Percentiles rank a stretch among this genome's conserved stretches.
phyloP scores from a whole-genome alignment of 2,329 filamentous ascomycete species.

The Dothistroma septosporum region DNA sequence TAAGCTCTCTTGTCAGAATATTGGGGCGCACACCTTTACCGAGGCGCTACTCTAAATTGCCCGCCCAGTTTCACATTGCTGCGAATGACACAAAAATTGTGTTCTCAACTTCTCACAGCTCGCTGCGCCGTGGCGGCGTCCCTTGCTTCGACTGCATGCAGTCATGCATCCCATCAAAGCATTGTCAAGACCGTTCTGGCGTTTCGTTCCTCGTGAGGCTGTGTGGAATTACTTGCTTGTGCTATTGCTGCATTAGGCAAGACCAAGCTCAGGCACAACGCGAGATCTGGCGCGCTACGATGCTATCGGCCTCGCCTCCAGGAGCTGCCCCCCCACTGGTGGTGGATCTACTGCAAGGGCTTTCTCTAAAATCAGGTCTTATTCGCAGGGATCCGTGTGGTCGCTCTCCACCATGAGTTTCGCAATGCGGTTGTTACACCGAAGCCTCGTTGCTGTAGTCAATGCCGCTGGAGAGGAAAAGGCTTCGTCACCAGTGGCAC shows the following conservation, averaged over 20 bases:
- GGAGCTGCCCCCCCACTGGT: neutral
- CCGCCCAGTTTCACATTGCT: neutral
- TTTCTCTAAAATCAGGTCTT: constrained; percentile 6
- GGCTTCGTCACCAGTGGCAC: constrained; percentile 19
- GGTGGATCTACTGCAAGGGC: constrained; percentile 18
- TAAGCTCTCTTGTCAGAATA: neutral
- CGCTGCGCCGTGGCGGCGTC: neutral
- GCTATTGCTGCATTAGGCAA: neutral
- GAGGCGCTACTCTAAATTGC: neutral
- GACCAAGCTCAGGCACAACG: constrained; percentile 1
- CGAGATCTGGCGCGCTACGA: constrained; percentile 7
- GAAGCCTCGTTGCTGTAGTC: constrained; percentile 17
- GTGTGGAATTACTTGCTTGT: neutral
- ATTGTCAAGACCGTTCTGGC: neutral
- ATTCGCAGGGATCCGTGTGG: constrained; percentile 20
- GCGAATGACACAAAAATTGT: neutral
- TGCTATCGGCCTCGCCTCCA: neutral
- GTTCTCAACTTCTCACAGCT: neutral
- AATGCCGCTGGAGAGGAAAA: constrained; percentile 10
- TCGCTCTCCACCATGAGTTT: constrained; percentile 13
- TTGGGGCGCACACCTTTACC: neutral
- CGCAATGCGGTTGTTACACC: constrained; percentile 18
- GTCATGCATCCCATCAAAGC: neutral
- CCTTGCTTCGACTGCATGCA: neutral
- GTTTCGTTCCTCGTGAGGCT: neutral